Percentiles rank a stretch among this genome's conserved stretches.
These are phyloP conservation scores for Huntiella moniliformis DNA, from an alignment of 2,329 filamentous ascomycete species.

Conservation along the genomic window DNA sequence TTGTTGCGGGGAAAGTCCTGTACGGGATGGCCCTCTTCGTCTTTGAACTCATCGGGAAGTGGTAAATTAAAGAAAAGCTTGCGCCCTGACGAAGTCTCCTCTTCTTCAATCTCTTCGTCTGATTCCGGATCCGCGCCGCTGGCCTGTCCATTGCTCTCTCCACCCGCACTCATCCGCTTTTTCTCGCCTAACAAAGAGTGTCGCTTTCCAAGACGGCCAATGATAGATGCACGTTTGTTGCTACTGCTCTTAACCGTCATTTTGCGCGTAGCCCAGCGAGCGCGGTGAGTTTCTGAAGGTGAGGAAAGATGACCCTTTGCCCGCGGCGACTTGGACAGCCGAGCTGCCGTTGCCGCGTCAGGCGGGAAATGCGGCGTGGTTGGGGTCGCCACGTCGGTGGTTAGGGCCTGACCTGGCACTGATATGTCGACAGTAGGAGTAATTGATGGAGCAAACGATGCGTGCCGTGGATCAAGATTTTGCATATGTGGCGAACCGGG, in stretches of 20 bases:
- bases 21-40: slow-evolving; percentile 60
- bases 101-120: slow-evolving; percentile 18
- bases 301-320: slow-evolving; percentile 10
- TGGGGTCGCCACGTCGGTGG: slow-evolving; percentile 8
- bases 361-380: slow-evolving; percentile 10
- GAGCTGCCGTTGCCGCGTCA: neutral
- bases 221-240: slow-evolving; percentile 65
- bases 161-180: slow-evolving; percentile 32
- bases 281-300: slow-evolving; percentile 40
- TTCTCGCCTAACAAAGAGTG: slow-evolving; percentile 44
- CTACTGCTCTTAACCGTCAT: slow-evolving; percentile 55
- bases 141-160: slow-evolving; percentile 18
- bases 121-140: slow-evolving; percentile 22
- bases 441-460: slow-evolving; percentile 10
- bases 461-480: slow-evolving; percentile 10
- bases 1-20: slow-evolving; percentile 73
- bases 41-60: slow-evolving; percentile 53
- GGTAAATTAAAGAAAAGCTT: slow-evolving; percentile 73
- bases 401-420: slow-evolving; percentile 10
- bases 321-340: slow-evolving; percentile 7
- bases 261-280: slow-evolving; percentile 93
- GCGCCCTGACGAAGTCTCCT: slow-evolving; percentile 22
- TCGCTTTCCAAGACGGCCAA: slow-evolving; percentile 51
- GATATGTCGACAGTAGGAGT: slow-evolving; percentile 9
- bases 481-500: slow-evolving; percentile 6